Evolutionary conservation across 768 basidiomycete species (phyloP), one percentile per base, ranked within the genome.

Genomic region (Nevesoporus exiguus): DNA sequence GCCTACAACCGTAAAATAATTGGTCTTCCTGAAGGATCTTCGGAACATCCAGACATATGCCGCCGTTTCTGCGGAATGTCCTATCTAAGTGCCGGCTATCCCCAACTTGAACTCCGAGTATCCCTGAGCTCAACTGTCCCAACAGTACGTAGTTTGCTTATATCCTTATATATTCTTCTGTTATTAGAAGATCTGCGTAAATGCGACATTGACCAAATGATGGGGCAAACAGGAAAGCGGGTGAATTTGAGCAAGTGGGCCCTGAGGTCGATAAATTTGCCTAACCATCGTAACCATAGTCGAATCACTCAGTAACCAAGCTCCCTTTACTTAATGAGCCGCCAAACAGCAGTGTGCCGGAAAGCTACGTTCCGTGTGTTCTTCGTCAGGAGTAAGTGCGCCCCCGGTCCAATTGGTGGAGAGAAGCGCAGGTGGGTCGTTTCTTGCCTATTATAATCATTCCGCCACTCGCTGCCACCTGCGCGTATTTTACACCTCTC

Each of bases 301-400:
- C 8, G 40, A 47, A n/a, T 19, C 30, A 31, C 31, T 29, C 19
- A 24, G 17, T 13, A 9, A 25, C 29, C 30, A 15, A 21, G 29
- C 27, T 22, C 33, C 17, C 22, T 53, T 3, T n/a, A n/a, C n/a
- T n/a, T 15, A 22, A 22, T 17, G 31, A 48, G 14, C 13, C 47
- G 36, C n/a, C n/a, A n/a, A n/a, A n/a, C 67, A 60, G 76, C 60
- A 73, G 77, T 66, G 81, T 84, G 53, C 81, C 83, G 37, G 86
- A 88, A 71, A 88, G 85, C 75, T 88, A 88, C 66, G 85, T 86
- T 68, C 73, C 81, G 37, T 76, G 83, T 68, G 85, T 81, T 14
- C 76, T 89, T 65, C 77, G 76, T 60, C 83, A 77, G 33, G 74
- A 77, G 54, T 84, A 85, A 66, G 66, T 81, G 8, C 78, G 83